phyloP scores from a whole-genome alignment of 1,284 basidiomycete genomes.

The Leccinum olivaceoglutinosum region DNA sequence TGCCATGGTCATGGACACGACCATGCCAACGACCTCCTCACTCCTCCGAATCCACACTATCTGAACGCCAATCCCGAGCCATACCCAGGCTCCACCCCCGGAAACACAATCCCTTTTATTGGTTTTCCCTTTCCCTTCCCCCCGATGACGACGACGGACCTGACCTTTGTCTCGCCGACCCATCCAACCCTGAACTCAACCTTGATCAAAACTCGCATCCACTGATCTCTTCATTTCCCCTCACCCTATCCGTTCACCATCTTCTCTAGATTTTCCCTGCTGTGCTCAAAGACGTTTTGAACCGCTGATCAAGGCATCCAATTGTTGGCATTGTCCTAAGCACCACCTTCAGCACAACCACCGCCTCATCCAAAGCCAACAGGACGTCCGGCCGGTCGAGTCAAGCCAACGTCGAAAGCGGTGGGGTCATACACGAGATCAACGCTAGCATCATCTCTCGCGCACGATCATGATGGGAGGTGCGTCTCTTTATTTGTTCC shows the following conservation, averaged over 20 bases:
- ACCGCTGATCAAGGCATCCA: slow-evolving; percentile 17
- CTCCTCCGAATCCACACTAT: slow-evolving; percentile 3
- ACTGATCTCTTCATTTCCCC: slow-evolving; percentile 13
- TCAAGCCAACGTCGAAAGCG: neutral
- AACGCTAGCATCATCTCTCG: slow-evolving; percentile 13
- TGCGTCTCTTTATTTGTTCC: slow-evolving; percentile 26
- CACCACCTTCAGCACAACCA: slow-evolving; percentile 7
- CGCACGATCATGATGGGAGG: slow-evolving; percentile 44
- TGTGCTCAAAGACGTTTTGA: slow-evolving; percentile 20
- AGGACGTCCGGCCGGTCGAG: neutral
- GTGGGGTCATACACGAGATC: slow-evolving; percentile 14
- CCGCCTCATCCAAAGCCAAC: neutral
- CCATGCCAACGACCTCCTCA: slow-evolving; percentile 16
- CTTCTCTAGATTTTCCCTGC: slow-evolving; percentile 22
- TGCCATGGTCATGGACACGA: slow-evolving; percentile 1
- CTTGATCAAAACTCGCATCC: slow-evolving; percentile 4
- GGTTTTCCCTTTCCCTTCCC: slow-evolving; percentile 13
- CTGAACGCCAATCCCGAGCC: slow-evolving; percentile 7
- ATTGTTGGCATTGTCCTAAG: slow-evolving; percentile 21
- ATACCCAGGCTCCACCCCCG: neutral
- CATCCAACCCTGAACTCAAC: neutral
- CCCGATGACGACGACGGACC: slow-evolving; percentile 1
- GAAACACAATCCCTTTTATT: slow-evolving; percentile 8
- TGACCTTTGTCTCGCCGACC: slow-evolving; percentile 3
- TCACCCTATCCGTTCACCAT: slow-evolving; percentile 19